Evolutionary conservation across 73 alveolate genomes (phyloP).

Genomic region (Uronychia binucleata): DNA sequence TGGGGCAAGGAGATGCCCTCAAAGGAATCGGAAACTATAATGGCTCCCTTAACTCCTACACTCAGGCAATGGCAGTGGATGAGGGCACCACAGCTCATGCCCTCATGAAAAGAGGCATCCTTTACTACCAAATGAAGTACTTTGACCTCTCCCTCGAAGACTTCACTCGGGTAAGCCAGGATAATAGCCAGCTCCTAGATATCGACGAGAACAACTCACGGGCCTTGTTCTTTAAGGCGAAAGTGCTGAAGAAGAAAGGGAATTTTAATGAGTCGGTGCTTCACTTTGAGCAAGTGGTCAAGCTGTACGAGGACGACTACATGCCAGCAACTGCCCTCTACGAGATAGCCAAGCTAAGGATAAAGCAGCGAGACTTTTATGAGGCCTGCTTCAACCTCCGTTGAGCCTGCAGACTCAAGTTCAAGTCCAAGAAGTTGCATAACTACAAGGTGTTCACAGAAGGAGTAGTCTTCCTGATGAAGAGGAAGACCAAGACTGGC

Average conservation of each 20-base stretch:
- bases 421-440: slow-evolving; percentile 61
- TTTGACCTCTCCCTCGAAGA: slow-evolving; percentile 53
- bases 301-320: slow-evolving; percentile 59
- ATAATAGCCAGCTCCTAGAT: not conserved
- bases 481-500: slow-evolving; percentile 84
- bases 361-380: slow-evolving; percentile 79
- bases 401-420: slow-evolving; percentile 68
- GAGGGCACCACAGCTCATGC: slow-evolving; percentile 25
- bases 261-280: slow-evolving; percentile 68
- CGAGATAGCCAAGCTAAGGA: slow-evolving; percentile 82
- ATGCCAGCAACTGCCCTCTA: slow-evolving; percentile 73
- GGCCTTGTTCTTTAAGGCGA: slow-evolving; percentile 57
- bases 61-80: slow-evolving; percentile 61
- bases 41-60: slow-evolving; percentile 48
- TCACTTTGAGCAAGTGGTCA: slow-evolving; percentile 78
- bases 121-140: slow-evolving; percentile 54
- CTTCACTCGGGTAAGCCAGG: slow-evolving; percentile 21
- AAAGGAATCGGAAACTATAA: slow-evolving; percentile 66
- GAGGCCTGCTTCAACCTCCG: slow-evolving; percentile 75
- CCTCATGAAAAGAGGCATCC: slow-evolving; percentile 63
- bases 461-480: slow-evolving; percentile 84
- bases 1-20: slow-evolving; percentile 73
- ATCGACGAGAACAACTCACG: slow-evolving; percentile 43
- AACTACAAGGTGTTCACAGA: slow-evolving; percentile 77
- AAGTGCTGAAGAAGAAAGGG: slow-evolving; percentile 44